Conservation (phyloP, 2,329 filamentous ascomycete species). For the Dactylonectria estremocensis region DNA sequence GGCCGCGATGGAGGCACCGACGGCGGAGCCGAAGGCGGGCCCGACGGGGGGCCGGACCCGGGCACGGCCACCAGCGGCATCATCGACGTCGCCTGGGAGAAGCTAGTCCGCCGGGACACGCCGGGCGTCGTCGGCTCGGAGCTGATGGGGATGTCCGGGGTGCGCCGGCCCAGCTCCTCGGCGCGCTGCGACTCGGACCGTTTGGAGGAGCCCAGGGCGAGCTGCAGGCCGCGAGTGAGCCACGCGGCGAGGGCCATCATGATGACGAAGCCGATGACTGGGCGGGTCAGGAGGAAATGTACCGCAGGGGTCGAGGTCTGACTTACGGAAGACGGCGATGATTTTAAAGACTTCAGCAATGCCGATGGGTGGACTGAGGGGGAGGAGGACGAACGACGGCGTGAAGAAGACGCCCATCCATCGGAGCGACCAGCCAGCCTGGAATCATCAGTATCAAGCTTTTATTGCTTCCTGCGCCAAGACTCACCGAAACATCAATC, state of each 20-base stretch:
- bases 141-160: slow-evolving; percentile 64
- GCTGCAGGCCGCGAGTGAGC: slow-evolving; percentile 67
- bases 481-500: slow-evolving; percentile 68
- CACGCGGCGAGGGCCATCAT: slow-evolving; percentile 69
- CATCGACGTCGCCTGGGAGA: slow-evolving; percentile 46
- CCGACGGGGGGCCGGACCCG: slow-evolving; percentile 38
- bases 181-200: slow-evolving; percentile 65
- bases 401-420: slow-evolving; percentile 74
- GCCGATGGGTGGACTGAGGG: slow-evolving; percentile 69
- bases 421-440: slow-evolving; percentile 71
- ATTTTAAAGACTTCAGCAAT: slow-evolving; percentile 71
- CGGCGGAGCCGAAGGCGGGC: slow-evolving; percentile 36
- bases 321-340: slow-evolving; percentile 70
- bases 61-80: slow-evolving; percentile 38
- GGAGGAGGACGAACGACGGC: slow-evolving; percentile 72
- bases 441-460: slow-evolving; percentile 18
- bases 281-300: not conserved
- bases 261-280: slow-evolving; percentile 69
- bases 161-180: slow-evolving; percentile 59
- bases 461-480: not conserved
- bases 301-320: not conserved
- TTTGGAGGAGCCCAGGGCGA: slow-evolving; percentile 67
- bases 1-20: slow-evolving; percentile 43
- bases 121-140: slow-evolving; percentile 45
- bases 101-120: slow-evolving; percentile 43